Evolutionary conservation across 2,329 filamentous ascomycete genomes (phyloP).

Genomic region (Colletotrichum costaricense): DNA sequence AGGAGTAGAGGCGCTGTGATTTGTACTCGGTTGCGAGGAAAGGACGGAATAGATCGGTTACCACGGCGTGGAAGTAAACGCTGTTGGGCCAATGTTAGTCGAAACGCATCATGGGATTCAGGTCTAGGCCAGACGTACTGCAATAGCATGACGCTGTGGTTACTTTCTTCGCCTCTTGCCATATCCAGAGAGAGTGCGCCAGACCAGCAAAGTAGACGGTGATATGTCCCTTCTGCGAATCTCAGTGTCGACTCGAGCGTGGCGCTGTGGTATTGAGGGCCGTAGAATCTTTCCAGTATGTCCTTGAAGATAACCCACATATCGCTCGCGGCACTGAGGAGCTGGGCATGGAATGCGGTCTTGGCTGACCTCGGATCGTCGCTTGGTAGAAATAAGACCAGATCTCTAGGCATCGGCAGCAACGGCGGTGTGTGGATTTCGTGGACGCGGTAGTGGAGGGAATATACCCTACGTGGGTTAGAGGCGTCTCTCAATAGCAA

Average conservation of each 20-base stretch:
- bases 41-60: conserved; percentile 21
- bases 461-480: not conserved
- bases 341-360: not conserved
- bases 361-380: not conserved
- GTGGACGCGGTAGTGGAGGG: conserved; percentile 13
- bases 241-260: not conserved
- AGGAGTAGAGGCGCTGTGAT: not conserved
- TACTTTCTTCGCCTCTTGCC: not conserved
- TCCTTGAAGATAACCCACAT: conserved; percentile 10
- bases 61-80: conserved; percentile 17
- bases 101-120: no score
- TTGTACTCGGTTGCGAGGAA: not conserved
- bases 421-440: conserved; percentile 18
- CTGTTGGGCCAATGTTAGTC: not conserved
- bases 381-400: not conserved
- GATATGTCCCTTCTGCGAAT: conserved; percentile 8
- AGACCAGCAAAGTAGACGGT: conserved; percentile 9
- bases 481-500: no score
- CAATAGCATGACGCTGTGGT: conserved; percentile 13
- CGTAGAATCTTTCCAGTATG: not conserved
- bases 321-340: conserved; percentile 5
- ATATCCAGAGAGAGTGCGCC: not conserved
- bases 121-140: conserved; percentile 3
- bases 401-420: conserved; percentile 7
- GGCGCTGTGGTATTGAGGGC: accelerated